A percentile compares a stretch with the other conserved stretches of the same genome.
Evolutionary conservation across 306 rosid genomes (phyloP).

Genomic region (Rosa multiflora): DNA sequence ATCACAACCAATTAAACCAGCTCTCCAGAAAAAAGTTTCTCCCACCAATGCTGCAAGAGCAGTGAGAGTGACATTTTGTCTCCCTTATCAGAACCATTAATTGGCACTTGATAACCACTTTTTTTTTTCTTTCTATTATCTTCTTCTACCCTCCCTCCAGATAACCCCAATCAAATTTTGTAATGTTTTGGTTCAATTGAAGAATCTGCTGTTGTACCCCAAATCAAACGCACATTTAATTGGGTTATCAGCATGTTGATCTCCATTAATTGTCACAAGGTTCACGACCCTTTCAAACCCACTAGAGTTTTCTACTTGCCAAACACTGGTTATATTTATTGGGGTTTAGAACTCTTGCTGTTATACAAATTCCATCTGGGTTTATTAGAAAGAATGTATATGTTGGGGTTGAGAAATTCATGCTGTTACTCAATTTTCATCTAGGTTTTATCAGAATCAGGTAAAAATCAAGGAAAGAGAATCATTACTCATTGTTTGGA

Average conservation of each 20-base stretch:
- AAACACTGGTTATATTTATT: background rate
- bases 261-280: background rate
- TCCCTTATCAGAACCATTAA: too few species aligned
- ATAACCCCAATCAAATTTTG: background rate
- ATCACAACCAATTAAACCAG: too few species aligned
- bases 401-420: background rate
- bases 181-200: background rate
- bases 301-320: background rate
- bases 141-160: background rate
- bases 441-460: background rate
- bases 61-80: too few species aligned
- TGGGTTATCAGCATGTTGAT: background rate
- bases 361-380: background rate
- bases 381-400: background rate
- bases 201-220: background rate
- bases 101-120: background rate
- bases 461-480: background rate
- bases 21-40: too few species aligned
- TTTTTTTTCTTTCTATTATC: too few species aligned
- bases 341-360: background rate
- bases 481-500: too few species aligned
- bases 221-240: background rate
- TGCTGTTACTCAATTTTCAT: background rate
- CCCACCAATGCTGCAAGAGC: too few species aligned
- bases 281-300: background rate